These are phyloP conservation scores for Aspergillus sp. DNA, from an alignment of 2,329 filamentous ascomycete species.

Conservation along the genomic window DNA sequence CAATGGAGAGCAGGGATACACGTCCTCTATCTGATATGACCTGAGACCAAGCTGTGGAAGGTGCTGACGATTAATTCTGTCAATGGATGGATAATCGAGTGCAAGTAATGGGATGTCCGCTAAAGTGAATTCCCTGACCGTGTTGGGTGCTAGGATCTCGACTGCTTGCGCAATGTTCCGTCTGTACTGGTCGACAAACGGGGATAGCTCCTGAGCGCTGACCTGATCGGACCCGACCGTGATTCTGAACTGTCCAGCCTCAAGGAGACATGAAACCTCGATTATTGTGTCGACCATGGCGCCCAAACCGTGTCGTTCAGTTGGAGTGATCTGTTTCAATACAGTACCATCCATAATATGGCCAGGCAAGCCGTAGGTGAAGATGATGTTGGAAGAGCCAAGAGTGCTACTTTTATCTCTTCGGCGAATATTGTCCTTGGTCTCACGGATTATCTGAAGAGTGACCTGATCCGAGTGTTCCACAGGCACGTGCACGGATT, in stretches of 20 bases:
- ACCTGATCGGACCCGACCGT: not conserved
- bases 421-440: not conserved
- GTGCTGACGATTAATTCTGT: not conserved
- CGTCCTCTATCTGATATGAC: constrained; percentile 21
- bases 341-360: not conserved
- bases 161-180: not conserved
- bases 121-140: not conserved
- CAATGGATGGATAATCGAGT: not conserved
- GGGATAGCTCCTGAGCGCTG: not conserved
- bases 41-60: not conserved
- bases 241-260: not conserved
- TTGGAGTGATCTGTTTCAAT: not conserved
- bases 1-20: constrained; percentile 27
- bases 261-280: not conserved
- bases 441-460: not conserved
- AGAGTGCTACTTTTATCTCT: not conserved
- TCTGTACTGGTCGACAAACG: not conserved
- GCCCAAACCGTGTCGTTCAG: not conserved
- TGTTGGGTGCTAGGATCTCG: not conserved
- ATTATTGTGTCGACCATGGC: not conserved
- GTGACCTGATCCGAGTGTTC: not conserved
- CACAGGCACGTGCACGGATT: not conserved
- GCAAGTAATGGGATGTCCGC: not conserved
- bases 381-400: not conserved
- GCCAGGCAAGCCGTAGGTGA: not conserved